Evolutionary conservation across 805 yeast genomes (phyloP).

Genomic region (Candida ulmi): DNA sequence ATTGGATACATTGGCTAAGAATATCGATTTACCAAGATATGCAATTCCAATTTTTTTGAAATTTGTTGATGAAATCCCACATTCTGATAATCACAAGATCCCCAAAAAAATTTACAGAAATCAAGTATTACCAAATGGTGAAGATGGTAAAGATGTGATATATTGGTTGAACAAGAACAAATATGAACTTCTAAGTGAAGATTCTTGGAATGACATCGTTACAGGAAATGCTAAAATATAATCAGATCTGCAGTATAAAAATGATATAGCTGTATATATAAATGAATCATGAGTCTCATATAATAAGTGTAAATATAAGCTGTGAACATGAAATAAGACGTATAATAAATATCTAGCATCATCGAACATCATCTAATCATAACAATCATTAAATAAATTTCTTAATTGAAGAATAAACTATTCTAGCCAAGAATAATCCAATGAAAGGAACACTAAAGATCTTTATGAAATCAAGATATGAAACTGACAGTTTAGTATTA

Average conservation of each 20-base stretch:
- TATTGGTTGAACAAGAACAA: slow-evolving; percentile 60
- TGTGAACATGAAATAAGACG: neutral
- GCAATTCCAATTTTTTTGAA: slow-evolving; percentile 83
- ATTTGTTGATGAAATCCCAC: slow-evolving; percentile 53
- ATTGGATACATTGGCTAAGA: slow-evolving; percentile 32
- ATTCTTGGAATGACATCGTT: slow-evolving; percentile 45
- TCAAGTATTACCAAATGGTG: slow-evolving; percentile 66
- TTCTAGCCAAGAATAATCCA: slow-evolving; percentile 11
- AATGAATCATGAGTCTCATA: too few species aligned
- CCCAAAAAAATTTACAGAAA: slow-evolving; percentile 63
- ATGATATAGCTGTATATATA: too few species aligned
- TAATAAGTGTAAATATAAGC: too few species aligned
- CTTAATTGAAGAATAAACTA: neutral
- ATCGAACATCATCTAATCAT: too few species aligned
- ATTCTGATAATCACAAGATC: slow-evolving; percentile 79
- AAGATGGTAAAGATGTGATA: slow-evolving; percentile 49
- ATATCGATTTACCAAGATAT: slow-evolving; percentile 63
- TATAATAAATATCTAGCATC: neutral
- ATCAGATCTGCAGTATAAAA: neutral
- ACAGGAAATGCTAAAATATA: slow-evolving; percentile 16
- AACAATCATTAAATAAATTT: too few species aligned
- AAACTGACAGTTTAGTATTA: slow-evolving; percentile 16
- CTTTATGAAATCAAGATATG: slow-evolving; percentile 23
- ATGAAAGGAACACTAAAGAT: slow-evolving; percentile 28
- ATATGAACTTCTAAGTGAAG: slow-evolving; percentile 52